Conservation (phyloP, 768 basidiomycete genomes). For the Serendipita sp. region DNA sequence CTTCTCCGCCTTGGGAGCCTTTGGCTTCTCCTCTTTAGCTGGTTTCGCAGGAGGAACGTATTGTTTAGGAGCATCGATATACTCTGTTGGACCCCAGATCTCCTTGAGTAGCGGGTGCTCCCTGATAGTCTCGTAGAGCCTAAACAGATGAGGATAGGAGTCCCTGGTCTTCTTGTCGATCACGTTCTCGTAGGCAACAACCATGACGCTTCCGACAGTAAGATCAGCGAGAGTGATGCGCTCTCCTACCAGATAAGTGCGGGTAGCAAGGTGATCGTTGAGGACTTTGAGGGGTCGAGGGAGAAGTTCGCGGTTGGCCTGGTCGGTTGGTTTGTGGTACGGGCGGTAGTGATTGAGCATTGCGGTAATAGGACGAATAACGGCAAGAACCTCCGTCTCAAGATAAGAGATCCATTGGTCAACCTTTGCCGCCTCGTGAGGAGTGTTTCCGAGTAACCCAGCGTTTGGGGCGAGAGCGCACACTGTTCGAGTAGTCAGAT, state of each 20-base stretch:
- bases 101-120: slow-evolving; percentile 67
- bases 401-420: slow-evolving; percentile 74
- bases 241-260: slow-evolving; percentile 85
- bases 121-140: slow-evolving; percentile 72
- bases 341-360: slow-evolving; percentile 30
- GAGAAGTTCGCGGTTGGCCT: slow-evolving; percentile 29
- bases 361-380: slow-evolving; percentile 23
- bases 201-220: slow-evolving; percentile 41
- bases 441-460: slow-evolving; percentile 50
- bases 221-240: slow-evolving; percentile 91
- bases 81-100: slow-evolving; percentile 43
- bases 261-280: slow-evolving; percentile 53
- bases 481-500: slow-evolving; percentile 31
- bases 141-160: slow-evolving; percentile 59
- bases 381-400: slow-evolving; percentile 42
- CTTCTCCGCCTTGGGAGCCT: slow-evolving; percentile 15
- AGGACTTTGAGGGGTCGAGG: slow-evolving; percentile 45
- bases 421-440: slow-evolving; percentile 55
- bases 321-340: slow-evolving; percentile 70
- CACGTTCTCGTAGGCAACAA: slow-evolving; percentile 32
- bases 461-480: slow-evolving; percentile 60
- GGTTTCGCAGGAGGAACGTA: slow-evolving; percentile 40
- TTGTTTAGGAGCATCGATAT: slow-evolving; percentile 51
- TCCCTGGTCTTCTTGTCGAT: slow-evolving; percentile 52
- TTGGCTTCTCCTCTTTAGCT: slow-evolving; percentile 43